Evolutionary conservation across 2,329 filamentous ascomycete species (phyloP), one percentile per base, ranked within the genome.

Genomic region (Elsinoe fawcettii): DNA sequence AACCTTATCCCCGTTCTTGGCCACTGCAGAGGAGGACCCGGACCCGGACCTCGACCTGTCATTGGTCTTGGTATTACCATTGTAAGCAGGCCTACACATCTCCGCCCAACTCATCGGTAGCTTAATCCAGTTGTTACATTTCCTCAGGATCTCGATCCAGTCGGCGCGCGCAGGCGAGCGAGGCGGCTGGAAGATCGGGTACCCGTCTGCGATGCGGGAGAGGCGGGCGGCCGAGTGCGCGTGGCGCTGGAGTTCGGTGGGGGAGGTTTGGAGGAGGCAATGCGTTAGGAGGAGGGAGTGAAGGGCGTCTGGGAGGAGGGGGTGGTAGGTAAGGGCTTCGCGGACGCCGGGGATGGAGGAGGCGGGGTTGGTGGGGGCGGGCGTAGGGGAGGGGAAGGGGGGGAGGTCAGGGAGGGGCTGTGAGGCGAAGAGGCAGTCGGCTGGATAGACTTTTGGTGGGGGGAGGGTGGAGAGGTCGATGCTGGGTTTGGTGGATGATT

Each of bases 181-280:
- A 22, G 85, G 83, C 0, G 84, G 78, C 61, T 90, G 83, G 66
- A 95, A 92, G 51, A 92, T 80, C 0, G 89, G 89, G 64, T 89
- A 91, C 3, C 88, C 88, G 64, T 93, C 87, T 51, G 82, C 84
- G 22, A 93, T 78, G 18, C 88, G 80, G 3, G 82, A 79, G 1
- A 93, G 77, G 4, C 88, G 83, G 14, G 88, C 87, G 3, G 86
- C 88, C 80, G 91, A 93, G 73, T 90, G 80, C 0, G 88, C 87
- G 67, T 93, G 88, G 34, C 88, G 86, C 51, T 84, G 81, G 32
- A 91, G 80, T 68, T 93, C 88, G 64, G 87, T 89, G 9, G 81
- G 70, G 0, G 88, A 87, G 0, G 89, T 95, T 70, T 92, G 88
- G 6, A 88, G 73, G 8, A 95, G 80, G n/a, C 81, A 81, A 70